Percentiles rank a stretch among this genome's conserved stretches.
Evolutionary conservation across 257 asterid species (phyloP).

Genomic region (Przewalskia tangutica): DNA sequence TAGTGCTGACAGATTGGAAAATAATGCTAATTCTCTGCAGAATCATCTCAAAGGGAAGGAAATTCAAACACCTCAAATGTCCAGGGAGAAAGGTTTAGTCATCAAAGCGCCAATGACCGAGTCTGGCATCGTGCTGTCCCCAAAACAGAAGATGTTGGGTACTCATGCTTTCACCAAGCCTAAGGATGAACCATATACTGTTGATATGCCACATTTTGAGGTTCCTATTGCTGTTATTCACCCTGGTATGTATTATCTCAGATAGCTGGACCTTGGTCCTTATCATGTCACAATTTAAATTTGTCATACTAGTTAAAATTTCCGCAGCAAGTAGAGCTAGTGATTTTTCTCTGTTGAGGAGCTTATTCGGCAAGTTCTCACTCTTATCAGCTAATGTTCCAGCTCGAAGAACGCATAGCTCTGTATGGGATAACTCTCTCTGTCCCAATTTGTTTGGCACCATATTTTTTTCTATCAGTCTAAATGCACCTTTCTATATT

Average conservation of each 20-base stretch:
- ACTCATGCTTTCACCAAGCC: constrained; percentile 31
- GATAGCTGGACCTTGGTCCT: not conserved
- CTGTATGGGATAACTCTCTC: not conserved
- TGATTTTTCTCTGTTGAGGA: not conserved
- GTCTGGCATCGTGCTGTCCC: constrained; percentile 1
- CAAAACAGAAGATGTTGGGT: constrained; percentile 12
- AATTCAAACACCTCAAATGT: constrained; percentile 27
- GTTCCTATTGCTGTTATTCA: constrained; percentile 30
- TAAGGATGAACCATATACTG: constrained; percentile 48
- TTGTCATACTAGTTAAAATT: not conserved
- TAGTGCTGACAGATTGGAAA: constrained; percentile 15
- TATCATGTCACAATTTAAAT: not conserved
- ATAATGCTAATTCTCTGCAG: constrained; percentile 24
- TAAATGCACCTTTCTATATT: not conserved
- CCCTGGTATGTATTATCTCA: constrained; percentile 42
- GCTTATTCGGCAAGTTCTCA: not conserved
- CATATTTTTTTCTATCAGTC: not conserved
- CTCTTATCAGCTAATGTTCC: not conserved
- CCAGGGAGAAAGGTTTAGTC: constrained; percentile 26
- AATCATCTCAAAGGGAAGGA: constrained; percentile 39
- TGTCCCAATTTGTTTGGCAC: not conserved
- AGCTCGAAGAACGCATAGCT: no score
- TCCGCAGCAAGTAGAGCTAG: not conserved
- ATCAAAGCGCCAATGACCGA: constrained; percentile 25
- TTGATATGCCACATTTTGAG: constrained; percentile 25